phyloP scores from a whole-genome alignment of 2,329 filamentous ascomycete genomes.

The Colletotrichum musae region DNA sequence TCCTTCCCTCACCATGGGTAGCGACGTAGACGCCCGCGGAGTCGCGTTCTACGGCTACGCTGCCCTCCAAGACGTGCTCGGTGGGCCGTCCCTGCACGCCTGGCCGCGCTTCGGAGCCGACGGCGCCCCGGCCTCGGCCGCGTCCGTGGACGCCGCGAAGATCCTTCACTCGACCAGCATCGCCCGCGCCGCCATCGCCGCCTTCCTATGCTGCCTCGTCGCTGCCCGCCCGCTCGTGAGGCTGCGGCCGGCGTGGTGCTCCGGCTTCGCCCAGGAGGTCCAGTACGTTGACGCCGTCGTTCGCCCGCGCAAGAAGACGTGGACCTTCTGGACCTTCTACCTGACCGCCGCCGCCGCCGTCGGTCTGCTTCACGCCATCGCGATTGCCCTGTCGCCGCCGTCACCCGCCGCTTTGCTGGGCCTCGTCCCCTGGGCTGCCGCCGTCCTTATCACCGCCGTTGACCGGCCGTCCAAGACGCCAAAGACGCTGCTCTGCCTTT shows the following conservation, averaged over 20 bases:
- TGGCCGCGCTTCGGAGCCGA: neutral
- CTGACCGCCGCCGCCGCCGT: conserved; percentile 51
- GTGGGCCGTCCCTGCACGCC: conserved; percentile 10
- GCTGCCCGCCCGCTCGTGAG: conserved; percentile 45
- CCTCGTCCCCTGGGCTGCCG: conserved; percentile 56
- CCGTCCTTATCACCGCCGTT: conserved; percentile 53
- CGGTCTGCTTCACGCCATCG: conserved; percentile 53
- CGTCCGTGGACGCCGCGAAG: conserved; percentile 6
- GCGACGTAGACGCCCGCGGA: conserved; percentile 16
- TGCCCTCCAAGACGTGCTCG: conserved; percentile 31
- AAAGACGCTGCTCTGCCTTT: conserved; percentile 56
- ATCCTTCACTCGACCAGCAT: conserved; percentile 39
- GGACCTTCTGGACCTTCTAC: conserved; percentile 57
- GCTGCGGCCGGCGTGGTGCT: conserved; percentile 56
- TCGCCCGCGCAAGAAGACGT: conserved; percentile 46
- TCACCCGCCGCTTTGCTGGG: conserved; percentile 50
- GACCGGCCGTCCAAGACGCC: conserved; percentile 59
- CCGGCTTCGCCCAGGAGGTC: conserved; percentile 59
- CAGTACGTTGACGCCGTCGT: conserved; percentile 39
- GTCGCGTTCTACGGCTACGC: conserved; percentile 27
- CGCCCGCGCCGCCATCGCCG: conserved; percentile 49
- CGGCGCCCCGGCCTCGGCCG: conserved; percentile 1
- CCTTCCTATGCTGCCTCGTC: conserved; percentile 49
- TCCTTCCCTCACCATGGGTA: conserved; percentile 15
- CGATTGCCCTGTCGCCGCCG: conserved; percentile 49